These are phyloP conservation scores for Scheffersomyces ergatensis DNA, from an alignment of 805 yeast species.

Conservation along the genomic window DNA sequence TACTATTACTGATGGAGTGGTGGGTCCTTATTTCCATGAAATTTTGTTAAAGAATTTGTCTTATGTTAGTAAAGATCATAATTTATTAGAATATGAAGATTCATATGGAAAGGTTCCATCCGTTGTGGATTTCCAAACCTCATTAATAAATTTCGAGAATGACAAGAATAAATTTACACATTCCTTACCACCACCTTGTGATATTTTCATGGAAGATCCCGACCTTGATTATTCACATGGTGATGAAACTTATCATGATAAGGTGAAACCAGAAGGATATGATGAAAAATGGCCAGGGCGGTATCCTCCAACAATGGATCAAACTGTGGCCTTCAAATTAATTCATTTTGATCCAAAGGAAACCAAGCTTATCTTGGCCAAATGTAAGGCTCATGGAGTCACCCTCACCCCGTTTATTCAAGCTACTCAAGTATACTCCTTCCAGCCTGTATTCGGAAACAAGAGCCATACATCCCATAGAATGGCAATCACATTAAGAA, in stretches of 20 bases:
- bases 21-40: constrained; percentile 33
- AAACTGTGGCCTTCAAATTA: constrained; percentile 20
- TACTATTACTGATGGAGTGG: constrained; percentile 38
- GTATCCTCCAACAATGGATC: constrained; percentile 14
- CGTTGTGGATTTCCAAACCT: constrained; percentile 8
- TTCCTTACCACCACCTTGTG: constrained; percentile 36
- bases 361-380: constrained; percentile 17
- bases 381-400: constrained; percentile 27
- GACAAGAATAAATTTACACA: constrained; percentile 19
- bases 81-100: constrained; percentile 5
- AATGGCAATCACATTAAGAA: constrained; percentile 33
- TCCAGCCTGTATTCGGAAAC: constrained; percentile 26
- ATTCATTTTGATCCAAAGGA: constrained; percentile 24
- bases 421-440: constrained; percentile 20
- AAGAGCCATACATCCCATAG: constrained; percentile 19
- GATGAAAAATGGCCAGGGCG: constrained; percentile 29
- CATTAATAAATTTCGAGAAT: constrained; percentile 17
- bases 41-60: constrained; percentile 26
- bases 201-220: constrained; percentile 23
- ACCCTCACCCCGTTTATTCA: constrained; percentile 32
- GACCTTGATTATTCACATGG: constrained; percentile 23
- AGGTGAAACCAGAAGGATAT: constrained; percentile 15
- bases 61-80: constrained; percentile 3
- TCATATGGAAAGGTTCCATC: constrained; percentile 13
- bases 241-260: constrained; percentile 21